phyloP scores from a whole-genome alignment of 768 basidiomycete species.

The Mycena chlorophos region DNA sequence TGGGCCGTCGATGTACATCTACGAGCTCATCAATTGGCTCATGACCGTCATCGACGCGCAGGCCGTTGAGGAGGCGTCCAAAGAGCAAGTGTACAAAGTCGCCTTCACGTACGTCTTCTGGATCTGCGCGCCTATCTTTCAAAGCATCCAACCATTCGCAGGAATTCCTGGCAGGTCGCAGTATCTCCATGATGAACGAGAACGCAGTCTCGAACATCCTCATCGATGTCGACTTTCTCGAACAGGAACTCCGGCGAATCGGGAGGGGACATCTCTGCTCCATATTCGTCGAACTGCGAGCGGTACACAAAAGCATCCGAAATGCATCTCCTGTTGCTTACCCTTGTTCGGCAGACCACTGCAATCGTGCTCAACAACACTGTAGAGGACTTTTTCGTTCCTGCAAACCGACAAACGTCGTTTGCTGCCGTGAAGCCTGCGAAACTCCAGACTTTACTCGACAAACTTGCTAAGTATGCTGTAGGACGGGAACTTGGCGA shows the following conservation, averaged over 20 bases:
- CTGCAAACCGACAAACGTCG: conserved; percentile 64
- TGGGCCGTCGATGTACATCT: conserved; percentile 89
- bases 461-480: conserved; percentile 69
- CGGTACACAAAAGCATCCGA: conserved; percentile 49
- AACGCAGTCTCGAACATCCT: conserved; percentile 84
- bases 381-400: conserved; percentile 78
- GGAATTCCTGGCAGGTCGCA: conserved; percentile 78
- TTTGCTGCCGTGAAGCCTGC: conserved; percentile 70
- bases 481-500: conserved; percentile 66
- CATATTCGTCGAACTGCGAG: conserved; percentile 77
- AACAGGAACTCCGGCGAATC: conserved; percentile 78
- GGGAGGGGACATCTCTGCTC: conserved; percentile 68
- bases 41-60: conserved; percentile 93
- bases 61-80: conserved; percentile 79
- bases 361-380: conserved; percentile 72
- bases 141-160: conserved; percentile 35
- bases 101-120: conserved; percentile 75
- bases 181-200: conserved; percentile 81
- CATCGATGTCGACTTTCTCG: conserved; percentile 85
- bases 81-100: conserved; percentile 85
- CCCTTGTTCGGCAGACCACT: conserved; percentile 48
- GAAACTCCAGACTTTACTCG: conserved; percentile 69
- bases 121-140: conserved; percentile 1
- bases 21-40: conserved; percentile 94
- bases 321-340: background rate